Evolutionary conservation across 139 green algal species (phyloP).

Genomic region (Picochlorum costavermella): DNA sequence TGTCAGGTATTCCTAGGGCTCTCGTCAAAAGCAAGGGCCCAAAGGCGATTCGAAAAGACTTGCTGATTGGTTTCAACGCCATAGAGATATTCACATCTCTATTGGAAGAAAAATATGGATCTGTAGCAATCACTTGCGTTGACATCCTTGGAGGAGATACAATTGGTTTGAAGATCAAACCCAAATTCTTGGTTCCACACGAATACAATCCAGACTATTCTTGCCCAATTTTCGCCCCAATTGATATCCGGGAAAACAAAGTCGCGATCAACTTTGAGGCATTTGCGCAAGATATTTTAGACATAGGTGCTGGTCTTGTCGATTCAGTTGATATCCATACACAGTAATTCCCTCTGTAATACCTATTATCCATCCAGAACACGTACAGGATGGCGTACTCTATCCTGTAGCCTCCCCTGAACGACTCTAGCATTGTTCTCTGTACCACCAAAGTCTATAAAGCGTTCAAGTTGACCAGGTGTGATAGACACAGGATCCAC

Average conservation of each 20-base stretch:
- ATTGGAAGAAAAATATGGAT: constrained; percentile 38
- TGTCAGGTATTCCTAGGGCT: constrained; percentile 28
- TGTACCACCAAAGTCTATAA: constrained; percentile 12
- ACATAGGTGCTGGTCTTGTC: constrained; percentile 24
- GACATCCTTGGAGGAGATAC: constrained; percentile 39
- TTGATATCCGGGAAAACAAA: background rate
- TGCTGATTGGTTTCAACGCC: constrained; percentile 73
- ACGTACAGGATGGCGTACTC: too few species aligned
- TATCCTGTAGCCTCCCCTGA: too few species aligned
- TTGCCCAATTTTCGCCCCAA: background rate
- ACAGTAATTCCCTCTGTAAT: background rate
- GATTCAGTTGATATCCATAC: constrained; percentile 7
- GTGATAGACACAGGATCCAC: constrained; percentile 37
- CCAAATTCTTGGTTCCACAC: constrained; percentile 24
- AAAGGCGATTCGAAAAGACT: constrained; percentile 40
- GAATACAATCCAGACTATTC: constrained; percentile 17
- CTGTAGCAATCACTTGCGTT: constrained; percentile 45
- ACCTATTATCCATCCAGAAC: too few species aligned
- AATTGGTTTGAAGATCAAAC: constrained; percentile 55
- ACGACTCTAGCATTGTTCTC: background rate
- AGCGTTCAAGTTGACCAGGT: constrained; percentile 34
- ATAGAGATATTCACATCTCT: constrained; percentile 30
- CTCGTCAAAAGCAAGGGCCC: constrained; percentile 30
- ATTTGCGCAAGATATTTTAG: constrained; percentile 19
- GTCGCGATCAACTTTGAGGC: constrained; percentile 21